Evolutionary conservation across 2,329 filamentous ascomycete genomes (phyloP).

Genomic region (Paracoccidioides brasiliensis): DNA sequence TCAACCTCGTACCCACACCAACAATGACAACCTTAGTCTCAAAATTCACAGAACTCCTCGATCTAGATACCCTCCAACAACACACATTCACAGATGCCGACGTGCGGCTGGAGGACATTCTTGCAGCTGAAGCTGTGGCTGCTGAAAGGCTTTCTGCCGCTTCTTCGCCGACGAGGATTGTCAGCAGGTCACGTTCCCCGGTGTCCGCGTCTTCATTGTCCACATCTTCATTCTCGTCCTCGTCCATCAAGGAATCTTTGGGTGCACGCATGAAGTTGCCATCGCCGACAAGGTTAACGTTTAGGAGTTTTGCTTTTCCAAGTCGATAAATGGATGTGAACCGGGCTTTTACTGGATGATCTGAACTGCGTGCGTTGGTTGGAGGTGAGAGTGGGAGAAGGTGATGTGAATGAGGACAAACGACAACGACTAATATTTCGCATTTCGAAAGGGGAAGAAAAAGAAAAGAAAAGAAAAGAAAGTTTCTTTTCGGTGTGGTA

Average conservation of each 20-base stretch:
- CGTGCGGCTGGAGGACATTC: slow-evolving; percentile 11
- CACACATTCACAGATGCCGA: slow-evolving; percentile 9
- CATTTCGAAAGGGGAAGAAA: no score
- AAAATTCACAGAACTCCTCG: slow-evolving; percentile 10
- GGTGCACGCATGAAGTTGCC: background rate
- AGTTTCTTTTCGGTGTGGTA: no score
- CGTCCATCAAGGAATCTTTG: background rate
- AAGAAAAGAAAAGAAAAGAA: no score
- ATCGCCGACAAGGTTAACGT: background rate
- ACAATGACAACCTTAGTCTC: slow-evolving; percentile 2
- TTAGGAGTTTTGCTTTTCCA: background rate
- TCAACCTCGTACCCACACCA: no score
- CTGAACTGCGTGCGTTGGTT: no score
- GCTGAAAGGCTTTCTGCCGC: slow-evolving; percentile 8
- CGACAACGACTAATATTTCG: no score
- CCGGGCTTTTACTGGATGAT: no score
- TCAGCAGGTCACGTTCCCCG: background rate
- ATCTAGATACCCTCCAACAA: slow-evolving; percentile 2
- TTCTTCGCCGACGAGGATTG: slow-evolving; percentile 24
- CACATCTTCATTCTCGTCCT: background rate
- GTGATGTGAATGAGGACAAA: no score
- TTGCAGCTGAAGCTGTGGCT: slow-evolving; percentile 6
- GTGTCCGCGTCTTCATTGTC: background rate
- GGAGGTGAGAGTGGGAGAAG: no score
- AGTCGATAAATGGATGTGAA: background rate